Conservation (phyloP, 2,329 filamentous ascomycete species). For the Aureobasidium uvarum region DNA sequence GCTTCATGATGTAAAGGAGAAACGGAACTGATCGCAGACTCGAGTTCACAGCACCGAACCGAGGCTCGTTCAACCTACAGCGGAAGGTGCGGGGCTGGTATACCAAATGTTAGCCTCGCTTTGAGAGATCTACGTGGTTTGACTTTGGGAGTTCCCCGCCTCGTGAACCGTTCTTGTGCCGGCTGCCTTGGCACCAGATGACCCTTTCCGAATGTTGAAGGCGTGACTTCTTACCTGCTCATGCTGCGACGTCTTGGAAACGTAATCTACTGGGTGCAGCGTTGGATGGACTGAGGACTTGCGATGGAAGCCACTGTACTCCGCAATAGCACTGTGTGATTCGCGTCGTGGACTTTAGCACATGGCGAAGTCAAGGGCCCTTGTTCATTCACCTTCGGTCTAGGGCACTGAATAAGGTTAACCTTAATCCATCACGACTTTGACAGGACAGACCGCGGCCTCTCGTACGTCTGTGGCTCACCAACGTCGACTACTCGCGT, state of each 20-base stretch:
- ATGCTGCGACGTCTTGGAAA: neutral
- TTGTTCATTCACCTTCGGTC: neutral
- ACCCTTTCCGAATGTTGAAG: neutral
- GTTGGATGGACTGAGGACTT: neutral
- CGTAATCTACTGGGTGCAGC: neutral
- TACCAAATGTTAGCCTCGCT: neutral
- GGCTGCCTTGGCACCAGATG: constrained; percentile 1
- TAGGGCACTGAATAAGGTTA: neutral
- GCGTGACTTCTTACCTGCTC: neutral
- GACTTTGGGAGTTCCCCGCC: constrained; percentile 8
- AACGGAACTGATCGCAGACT: neutral
- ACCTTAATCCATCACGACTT: constrained; percentile 2
- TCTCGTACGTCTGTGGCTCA: neutral
- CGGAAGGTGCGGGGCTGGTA: neutral
- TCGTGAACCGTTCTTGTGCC: neutral
- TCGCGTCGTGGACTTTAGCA: neutral
- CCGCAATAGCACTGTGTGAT: neutral
- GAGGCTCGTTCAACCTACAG: neutral
- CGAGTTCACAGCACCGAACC: neutral
- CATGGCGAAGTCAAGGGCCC: neutral
- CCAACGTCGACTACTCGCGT: neutral
- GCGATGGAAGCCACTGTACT: neutral
- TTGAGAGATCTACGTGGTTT: constrained; percentile 1
- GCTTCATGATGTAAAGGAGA: no score
- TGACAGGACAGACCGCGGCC: constrained; percentile 4